Percentiles rank a stretch among this genome's conserved stretches.
Conservation (phyloP, 1,139 yeast species). For the Saccharomyces uvarum region DNA sequence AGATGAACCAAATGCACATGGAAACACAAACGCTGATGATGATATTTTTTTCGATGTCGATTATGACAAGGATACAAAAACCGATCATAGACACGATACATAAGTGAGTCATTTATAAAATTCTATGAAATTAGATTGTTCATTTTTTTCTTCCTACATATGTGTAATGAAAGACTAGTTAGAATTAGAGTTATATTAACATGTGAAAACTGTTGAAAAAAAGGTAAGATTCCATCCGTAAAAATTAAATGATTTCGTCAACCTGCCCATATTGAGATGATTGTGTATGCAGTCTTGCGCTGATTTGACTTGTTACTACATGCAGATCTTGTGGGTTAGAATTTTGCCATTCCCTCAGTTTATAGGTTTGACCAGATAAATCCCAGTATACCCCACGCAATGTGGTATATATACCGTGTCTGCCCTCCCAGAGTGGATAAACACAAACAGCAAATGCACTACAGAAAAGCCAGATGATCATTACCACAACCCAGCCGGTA, state of each 20-base stretch:
- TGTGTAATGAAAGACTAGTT: background rate
- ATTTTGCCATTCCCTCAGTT: constrained; percentile 66
- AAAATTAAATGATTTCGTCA: constrained; percentile 1
- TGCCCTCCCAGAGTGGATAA: constrained; percentile 62
- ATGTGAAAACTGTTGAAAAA: background rate
- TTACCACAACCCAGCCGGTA: constrained; percentile 76
- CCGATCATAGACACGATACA: background rate
- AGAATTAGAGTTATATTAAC: background rate
- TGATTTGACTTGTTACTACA: constrained; percentile 55
- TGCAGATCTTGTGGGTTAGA: constrained; percentile 62
- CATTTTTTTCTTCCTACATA: background rate
- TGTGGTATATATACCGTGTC: constrained; percentile 54
- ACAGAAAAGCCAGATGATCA: constrained; percentile 63
- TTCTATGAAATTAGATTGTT: background rate
- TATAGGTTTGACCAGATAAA: constrained; percentile 60
- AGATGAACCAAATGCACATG: background rate
- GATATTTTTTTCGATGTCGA: background rate
- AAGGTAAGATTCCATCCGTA: background rate
- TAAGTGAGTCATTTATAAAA: background rate
- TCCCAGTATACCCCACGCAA: constrained; percentile 81
- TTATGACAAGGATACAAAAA: background rate
- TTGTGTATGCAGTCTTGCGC: constrained; percentile 23
- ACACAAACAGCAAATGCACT: constrained; percentile 49
- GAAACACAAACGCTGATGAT: background rate
- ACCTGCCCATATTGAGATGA: background rate